Percentiles rank a stretch among this genome's conserved stretches.
These are phyloP conservation scores for Wickerhamiella azymoides DNA, from an alignment of 805 yeast genomes.

Conservation along the genomic window DNA sequence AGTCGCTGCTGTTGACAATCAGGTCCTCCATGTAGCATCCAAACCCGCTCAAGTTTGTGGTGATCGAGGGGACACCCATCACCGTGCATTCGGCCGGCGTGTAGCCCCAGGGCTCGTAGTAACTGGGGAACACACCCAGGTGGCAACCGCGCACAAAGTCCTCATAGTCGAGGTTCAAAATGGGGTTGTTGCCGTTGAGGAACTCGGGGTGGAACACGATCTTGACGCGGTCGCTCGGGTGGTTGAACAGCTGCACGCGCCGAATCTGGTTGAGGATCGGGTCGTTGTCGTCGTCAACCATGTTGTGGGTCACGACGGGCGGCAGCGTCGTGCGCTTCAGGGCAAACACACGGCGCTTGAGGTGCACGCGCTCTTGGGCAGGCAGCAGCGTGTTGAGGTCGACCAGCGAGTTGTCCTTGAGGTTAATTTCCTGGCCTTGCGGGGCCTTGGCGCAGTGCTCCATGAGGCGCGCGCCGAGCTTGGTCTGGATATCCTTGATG, in stretches of 20 bases:
- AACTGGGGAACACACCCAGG: constrained; percentile 95
- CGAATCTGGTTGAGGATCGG: constrained; percentile 87
- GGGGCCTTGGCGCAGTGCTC: constrained; percentile 64
- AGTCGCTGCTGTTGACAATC: constrained; percentile 85
- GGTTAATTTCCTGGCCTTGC: constrained; percentile 25
- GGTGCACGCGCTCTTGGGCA: constrained; percentile 73
- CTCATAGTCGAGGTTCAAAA: constrained; percentile 84
- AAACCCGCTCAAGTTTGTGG: constrained; percentile 90
- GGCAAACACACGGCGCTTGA: constrained; percentile 87
- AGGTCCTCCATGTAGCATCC: constrained; percentile 98
- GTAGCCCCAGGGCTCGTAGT: constrained; percentile 99
- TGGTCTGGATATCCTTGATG: constrained; percentile 71
- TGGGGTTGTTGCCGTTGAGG: constrained; percentile 86
- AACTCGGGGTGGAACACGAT: constrained; percentile 97
- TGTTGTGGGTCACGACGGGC: constrained; percentile 93
- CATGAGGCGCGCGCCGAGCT: constrained; percentile 74
- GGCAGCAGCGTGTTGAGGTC: constrained; percentile 74
- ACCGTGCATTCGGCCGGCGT: constrained; percentile 99
- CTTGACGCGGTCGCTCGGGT: constrained; percentile 81
- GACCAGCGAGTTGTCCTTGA: constrained; percentile 19
- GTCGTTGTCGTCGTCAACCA: constrained; percentile 83
- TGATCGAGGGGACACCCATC: constrained; percentile 97
- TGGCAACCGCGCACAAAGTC: constrained; percentile 98
- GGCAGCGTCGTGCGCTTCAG: constrained; percentile 81
- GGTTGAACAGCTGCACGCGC: constrained; percentile 79